A percentile compares a stretch with the other conserved stretches of the same genome.
phyloP scores from a whole-genome alignment of 1,139 yeast genomes.

The Suhomyces chickasaworum region DNA sequence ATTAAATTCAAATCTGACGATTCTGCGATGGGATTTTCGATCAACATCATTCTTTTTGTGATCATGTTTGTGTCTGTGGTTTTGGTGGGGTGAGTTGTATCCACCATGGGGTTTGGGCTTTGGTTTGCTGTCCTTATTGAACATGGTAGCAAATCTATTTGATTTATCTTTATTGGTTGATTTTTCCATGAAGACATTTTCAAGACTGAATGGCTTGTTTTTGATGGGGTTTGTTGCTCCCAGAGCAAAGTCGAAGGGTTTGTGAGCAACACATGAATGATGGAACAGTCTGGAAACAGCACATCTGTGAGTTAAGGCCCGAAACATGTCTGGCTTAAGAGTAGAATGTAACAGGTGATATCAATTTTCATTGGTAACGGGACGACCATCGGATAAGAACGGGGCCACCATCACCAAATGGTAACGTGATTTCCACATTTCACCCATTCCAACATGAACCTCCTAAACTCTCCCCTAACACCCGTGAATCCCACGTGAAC shows the following conservation, averaged over 20 bases:
- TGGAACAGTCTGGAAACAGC: conserved; percentile 10
- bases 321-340: neutral
- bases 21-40: conserved; percentile 14
- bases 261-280: neutral
- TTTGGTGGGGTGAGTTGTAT: neutral
- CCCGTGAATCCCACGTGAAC: no score
- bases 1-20: conserved; percentile 19
- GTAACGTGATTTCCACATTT: neutral
- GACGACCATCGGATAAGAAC: conserved; percentile 5
- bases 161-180: conserved; percentile 6
- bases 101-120: neutral
- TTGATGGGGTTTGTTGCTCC: neutral
- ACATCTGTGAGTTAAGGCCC: neutral
- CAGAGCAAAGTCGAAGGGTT: conserved; percentile 11
- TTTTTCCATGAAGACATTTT: conserved; percentile 8
- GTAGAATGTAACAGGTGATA: conserved; percentile 3
- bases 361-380: conserved; percentile 3
- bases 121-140: conserved; percentile 7
- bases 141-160: conserved; percentile 16
- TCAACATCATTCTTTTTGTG: conserved; percentile 7
- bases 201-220: conserved; percentile 9
- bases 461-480: no score
- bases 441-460: no score
- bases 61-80: neutral
- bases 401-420: neutral